Conservation (phyloP, 345 rosid species). For the Orychophragmus violaceus region DNA sequence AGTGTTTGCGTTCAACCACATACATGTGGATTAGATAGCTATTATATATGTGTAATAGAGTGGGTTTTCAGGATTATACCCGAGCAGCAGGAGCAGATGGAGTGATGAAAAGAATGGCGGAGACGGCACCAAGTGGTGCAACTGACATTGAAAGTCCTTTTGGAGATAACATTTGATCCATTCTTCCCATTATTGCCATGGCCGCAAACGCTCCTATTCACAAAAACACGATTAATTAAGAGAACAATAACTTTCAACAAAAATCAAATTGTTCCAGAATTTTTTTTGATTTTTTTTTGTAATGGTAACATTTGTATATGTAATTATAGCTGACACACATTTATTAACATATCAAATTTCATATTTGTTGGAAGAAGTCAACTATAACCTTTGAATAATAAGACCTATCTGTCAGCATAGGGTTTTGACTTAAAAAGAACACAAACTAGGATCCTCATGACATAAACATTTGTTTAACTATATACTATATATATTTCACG, state of each 20-base stretch:
- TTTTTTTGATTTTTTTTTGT: background rate
- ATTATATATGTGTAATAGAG: background rate
- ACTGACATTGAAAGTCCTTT: conserved; percentile 75
- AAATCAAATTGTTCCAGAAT: background rate
- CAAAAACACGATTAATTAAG: background rate
- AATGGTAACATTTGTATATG: background rate
- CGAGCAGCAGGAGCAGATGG: conserved; percentile 91
- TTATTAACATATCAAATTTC: background rate
- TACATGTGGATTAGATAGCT: background rate
- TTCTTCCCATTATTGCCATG: conserved; percentile 83
- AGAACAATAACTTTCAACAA: background rate
- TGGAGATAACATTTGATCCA: conserved; percentile 66
- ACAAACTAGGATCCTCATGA: conserved; percentile 8
- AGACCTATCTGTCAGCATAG: background rate
- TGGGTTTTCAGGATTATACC: background rate
- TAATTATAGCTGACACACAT: conserved; percentile 11
- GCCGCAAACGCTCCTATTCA: conserved; percentile 89
- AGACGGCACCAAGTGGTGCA: conserved; percentile 91
- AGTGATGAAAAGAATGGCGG: conserved; percentile 64
- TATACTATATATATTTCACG: background rate
- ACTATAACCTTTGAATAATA: conserved; percentile 8
- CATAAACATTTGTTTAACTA: background rate
- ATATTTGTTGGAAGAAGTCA: conserved; percentile 6
- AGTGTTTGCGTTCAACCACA: background rate
- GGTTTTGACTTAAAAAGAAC: conserved; percentile 5